Evolutionary conservation across 108 stramenopile species (phyloP), one percentile per base, ranked within the genome.

Genomic region (Cyclostephanos tholiformis): DNA sequence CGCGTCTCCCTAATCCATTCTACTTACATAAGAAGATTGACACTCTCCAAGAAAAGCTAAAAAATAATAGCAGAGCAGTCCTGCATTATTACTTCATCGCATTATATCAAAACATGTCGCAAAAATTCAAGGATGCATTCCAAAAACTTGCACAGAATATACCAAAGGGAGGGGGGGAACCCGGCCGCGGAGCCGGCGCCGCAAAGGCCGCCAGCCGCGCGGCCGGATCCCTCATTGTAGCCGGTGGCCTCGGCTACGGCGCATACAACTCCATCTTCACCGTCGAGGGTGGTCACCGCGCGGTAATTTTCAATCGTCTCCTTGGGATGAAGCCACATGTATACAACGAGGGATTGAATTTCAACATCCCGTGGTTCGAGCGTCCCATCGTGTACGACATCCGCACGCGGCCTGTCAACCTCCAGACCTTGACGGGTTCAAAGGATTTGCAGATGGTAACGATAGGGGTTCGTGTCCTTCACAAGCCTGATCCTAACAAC

Each of bases 361-460:
- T 98, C 71, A 95, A 92, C 80, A 90, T 99, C 57, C 99, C 99
- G 1, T 98, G 98, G 98, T 96, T 99, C 48, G 98, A 99, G 83
- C 88, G 92, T 68, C 97, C 99, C 38, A 83, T 94, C 36, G 80
- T 97, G 43, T 99, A 88, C 71, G 98, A 99, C 74, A 95, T 99
- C 51, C 92, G 99, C 52, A 99, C 98, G 5, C 84, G 97, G 57
- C 98, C 98, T 17, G 91, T 93, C 63, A 97, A 97, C 80, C 60
- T 97, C 51, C 89, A 96, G 76, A 98, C 99, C 8, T 76, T 98
- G 67, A 97, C 98, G 0, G 99, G 99, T 63, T 87, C 86, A n/a
- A 93, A 91, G 83, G 99, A 99, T 92, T 82, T 99, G 72, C 99
- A 99, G 79, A 99, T 99, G 98, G 98, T 99, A 48, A 97, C 97